Conservation (phyloP, 1,284 basidiomycete species). For the Leccinum insolens region DNA sequence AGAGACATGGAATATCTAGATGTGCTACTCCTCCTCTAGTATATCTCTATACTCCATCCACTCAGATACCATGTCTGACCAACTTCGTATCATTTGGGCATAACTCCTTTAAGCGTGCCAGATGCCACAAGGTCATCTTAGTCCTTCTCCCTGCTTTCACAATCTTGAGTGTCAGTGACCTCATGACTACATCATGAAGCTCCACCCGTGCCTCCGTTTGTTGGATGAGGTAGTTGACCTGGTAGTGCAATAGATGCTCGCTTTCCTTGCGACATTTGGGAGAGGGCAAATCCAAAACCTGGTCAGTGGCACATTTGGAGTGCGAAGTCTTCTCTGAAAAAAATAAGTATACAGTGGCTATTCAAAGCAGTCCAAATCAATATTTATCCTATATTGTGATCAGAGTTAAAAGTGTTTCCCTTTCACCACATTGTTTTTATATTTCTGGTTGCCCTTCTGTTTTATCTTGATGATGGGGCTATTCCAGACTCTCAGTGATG, state of each 20-base stretch:
- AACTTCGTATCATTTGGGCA: neutral
- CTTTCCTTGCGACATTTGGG: neutral
- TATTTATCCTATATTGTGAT: too few relatives aligned
- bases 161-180: neutral
- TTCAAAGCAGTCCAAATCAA: neutral
- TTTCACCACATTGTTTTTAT: too few relatives aligned
- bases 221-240: neutral
- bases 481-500: too few relatives aligned
- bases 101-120: neutral
- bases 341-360: neutral
- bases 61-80: neutral
- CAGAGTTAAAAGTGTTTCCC: rapidly evolving
- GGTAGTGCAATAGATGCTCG: neutral
- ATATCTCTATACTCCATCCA: neutral
- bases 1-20: too few relatives aligned
- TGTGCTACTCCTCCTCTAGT: neutral
- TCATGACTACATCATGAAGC: neutral
- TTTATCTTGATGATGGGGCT: too few relatives aligned
- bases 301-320: too few relatives aligned
- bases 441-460: too few relatives aligned
- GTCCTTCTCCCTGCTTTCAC: neutral
- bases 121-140: neutral
- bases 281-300: neutral
- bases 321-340: neutral
- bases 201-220: neutral